A percentile compares a stretch with the other conserved stretches of the same genome.
These are phyloP conservation scores for Wallacemonas sp. DNA, from an alignment of 208 protist genomes.

Conservation along the genomic window DNA sequence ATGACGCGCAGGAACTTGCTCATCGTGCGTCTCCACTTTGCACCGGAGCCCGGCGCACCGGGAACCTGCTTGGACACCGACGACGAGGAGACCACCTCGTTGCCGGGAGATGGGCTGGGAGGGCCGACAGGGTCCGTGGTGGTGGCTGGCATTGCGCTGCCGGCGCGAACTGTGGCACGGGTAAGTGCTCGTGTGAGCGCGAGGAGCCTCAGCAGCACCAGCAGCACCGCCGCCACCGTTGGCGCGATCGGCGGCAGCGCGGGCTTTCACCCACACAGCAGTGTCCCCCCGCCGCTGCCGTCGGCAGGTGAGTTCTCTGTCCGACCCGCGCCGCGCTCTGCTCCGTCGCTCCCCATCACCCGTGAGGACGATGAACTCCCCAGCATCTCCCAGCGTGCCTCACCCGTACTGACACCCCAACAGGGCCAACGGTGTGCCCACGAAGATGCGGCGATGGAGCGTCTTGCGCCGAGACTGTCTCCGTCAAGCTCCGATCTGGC, in stretches of 20 bases:
- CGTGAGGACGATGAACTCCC: background rate
- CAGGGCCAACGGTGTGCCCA: too few species aligned
- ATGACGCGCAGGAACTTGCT: constrained; percentile 23
- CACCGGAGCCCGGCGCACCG: constrained; percentile 16
- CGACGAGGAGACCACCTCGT: constrained; percentile 11
- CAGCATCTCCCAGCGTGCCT: background rate
- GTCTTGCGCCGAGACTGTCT: background rate
- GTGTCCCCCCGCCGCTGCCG: background rate
- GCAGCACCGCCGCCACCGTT: background rate
- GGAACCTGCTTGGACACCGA: constrained; percentile 12
- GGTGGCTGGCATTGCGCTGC: constrained; percentile 9
- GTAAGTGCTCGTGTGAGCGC: constrained; percentile 10
- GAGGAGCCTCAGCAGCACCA: constrained; percentile 10
- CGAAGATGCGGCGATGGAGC: too few species aligned
- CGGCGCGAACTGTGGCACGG: constrained; percentile 6
- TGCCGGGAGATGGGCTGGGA: background rate
- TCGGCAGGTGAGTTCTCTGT: background rate
- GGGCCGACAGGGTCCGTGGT: background rate
- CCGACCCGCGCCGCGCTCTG: background rate
- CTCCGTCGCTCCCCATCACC: background rate
- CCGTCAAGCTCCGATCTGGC: too few species aligned
- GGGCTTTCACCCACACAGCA: background rate
- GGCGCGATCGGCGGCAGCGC: background rate
- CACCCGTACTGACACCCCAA: background rate
- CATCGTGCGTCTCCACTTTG: constrained; percentile 17